Evolutionary conservation across 495 filamentous ascomycete species (phyloP), one percentile per base, ranked within the genome.

Genomic region (Friedmanniomyces simplex): DNA sequence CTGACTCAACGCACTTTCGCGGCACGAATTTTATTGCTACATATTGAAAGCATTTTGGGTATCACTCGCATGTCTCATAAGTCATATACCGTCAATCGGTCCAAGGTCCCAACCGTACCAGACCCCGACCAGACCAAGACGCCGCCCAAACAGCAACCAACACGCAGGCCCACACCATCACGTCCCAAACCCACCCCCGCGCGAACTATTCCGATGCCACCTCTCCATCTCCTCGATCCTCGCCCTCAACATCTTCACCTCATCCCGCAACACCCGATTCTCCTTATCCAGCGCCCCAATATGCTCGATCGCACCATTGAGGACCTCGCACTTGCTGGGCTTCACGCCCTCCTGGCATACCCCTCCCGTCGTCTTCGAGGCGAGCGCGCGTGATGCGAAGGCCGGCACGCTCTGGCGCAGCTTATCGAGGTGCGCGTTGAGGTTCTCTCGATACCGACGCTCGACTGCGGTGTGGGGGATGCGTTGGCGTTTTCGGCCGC

Each of bases 391-490:
- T n/a, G 36, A 13, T 1, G 57, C 57, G n/a, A 63, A 46, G n/a
- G 47, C 12, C 7, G 61, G 61, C 10, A 63, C 57, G 21, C 49
- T 34, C 32, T 57, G 45, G 2, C 61, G 61, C 13, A 63, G 53
- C 34, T 53, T 55, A 12, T 63, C 61, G 30, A 63, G 52, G 34
- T 63, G 61, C 6, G 61, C 56, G 42, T 63, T 63, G 20, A 63
- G 57, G 43, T 63, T 63, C 48, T 63, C 61, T 1, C 61, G 42
- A 50, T 63, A 63, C 20, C 61, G 56, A 21, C 61, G 61, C 42
- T 63, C 61, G 28, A 63, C 61, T 1, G 61, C 61, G 4, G 61
- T 63, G 32, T 63, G 61, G 3, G 61, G 61, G 32, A 63, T 63
- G 49, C 61, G 61, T 30, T 55, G 52, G 2, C 61, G 56, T 25